These are phyloP conservation scores for Corchorus olitorius DNA, from an alignment of 345 rosid genomes.

Conservation along the genomic window DNA sequence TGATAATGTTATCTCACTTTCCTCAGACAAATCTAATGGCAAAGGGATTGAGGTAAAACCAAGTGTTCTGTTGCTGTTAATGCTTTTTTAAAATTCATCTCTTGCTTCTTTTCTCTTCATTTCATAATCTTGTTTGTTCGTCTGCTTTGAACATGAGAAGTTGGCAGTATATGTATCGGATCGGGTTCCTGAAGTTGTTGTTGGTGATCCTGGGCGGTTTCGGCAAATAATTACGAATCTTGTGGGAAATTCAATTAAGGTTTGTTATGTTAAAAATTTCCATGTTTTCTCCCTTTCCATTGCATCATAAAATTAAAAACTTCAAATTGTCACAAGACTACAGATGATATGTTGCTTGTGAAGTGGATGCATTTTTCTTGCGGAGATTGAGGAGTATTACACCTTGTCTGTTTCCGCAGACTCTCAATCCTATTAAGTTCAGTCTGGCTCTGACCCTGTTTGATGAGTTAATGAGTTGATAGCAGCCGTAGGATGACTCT, in stretches of 20 bases:
- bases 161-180: constrained; percentile 83
- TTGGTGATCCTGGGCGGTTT: constrained; percentile 88
- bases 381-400: not conserved
- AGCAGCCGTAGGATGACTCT: not conserved
- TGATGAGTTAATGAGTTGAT: not conserved
- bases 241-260: constrained; percentile 96
- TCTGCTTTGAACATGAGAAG: constrained; percentile 47
- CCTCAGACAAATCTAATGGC: constrained; percentile 69
- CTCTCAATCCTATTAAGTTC: not conserved
- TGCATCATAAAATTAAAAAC: not conserved
- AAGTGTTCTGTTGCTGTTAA: not conserved
- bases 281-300: not conserved
- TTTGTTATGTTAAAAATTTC: constrained; percentile 29
- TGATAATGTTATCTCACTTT: constrained; percentile 74
- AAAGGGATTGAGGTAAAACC: constrained; percentile 78
- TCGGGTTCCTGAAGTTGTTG: constrained; percentile 73
- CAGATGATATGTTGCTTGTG: not conserved
- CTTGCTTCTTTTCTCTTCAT: constrained; percentile 8
- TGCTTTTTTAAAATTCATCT: not conserved
- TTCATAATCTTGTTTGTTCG: constrained; percentile 21
- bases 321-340: not conserved
- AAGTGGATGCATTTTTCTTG: not conserved
- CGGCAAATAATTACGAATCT: constrained; percentile 90
- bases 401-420: not conserved
- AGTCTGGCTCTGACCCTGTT: not conserved